These are phyloP conservation scores for Beauveria sp. DNA, from an alignment of 2,329 filamentous ascomycete genomes.

Conservation along the genomic window DNA sequence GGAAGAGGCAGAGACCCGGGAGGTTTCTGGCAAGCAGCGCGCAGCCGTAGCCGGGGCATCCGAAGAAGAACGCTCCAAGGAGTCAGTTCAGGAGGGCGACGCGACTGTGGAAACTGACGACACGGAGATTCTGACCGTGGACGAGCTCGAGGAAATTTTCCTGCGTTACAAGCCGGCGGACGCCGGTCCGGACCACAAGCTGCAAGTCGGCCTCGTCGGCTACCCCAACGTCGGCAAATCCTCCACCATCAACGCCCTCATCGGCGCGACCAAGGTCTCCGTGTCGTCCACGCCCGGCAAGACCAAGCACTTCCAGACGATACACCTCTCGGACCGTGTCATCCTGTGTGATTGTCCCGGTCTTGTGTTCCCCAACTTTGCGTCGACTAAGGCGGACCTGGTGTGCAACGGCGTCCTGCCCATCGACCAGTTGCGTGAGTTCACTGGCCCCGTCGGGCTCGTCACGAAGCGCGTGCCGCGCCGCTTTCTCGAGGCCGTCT, in stretches of 20 bases:
- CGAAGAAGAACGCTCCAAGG: slow-evolving; percentile 17
- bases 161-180: slow-evolving; percentile 57
- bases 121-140: slow-evolving; percentile 80
- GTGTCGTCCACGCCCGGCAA: slow-evolving; percentile 96
- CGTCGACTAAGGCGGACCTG: slow-evolving; percentile 89
- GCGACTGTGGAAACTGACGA: slow-evolving; percentile 41
- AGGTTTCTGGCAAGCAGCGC: slow-evolving; percentile 23
- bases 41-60: slow-evolving; percentile 15
- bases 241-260: slow-evolving; percentile 97
- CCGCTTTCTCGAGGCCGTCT: slow-evolving; percentile 81
- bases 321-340: slow-evolving; percentile 83
- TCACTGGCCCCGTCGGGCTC: slow-evolving; percentile 75
- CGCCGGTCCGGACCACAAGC: slow-evolving; percentile 52
- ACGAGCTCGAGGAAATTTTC: slow-evolving; percentile 87
- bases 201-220: slow-evolving; percentile 86
- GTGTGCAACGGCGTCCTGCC: slow-evolving; percentile 92
- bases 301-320: slow-evolving; percentile 98
- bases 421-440: slow-evolving; percentile 93
- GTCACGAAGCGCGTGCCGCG: slow-evolving; percentile 82
- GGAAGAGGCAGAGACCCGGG: slow-evolving; percentile 15
- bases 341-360: slow-evolving; percentile 96
- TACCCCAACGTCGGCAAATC: slow-evolving; percentile 99
- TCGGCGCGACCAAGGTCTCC: slow-evolving; percentile 96
- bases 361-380: slow-evolving; percentile 97
- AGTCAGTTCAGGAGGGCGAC: slow-evolving; percentile 16